Conservation (phyloP, 1,284 basidiomycete genomes). For the Irpex rosettiformis region DNA sequence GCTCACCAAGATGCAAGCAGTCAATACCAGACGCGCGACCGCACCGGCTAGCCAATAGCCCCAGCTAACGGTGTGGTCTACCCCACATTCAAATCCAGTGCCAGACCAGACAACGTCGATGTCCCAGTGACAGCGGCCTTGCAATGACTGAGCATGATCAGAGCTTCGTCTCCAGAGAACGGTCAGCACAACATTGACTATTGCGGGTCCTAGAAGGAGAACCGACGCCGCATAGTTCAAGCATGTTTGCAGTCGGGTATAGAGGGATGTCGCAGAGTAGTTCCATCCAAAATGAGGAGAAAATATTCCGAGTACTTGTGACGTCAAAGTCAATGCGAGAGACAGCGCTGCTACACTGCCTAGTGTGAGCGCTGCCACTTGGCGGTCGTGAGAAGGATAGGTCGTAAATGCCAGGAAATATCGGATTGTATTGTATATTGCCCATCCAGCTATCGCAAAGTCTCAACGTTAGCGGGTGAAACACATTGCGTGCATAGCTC, state of each 20-base stretch:
- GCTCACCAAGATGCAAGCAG: constrained; percentile 48
- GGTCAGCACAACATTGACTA: constrained; percentile 52
- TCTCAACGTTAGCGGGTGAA: neutral
- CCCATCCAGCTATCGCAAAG: constrained; percentile 46
- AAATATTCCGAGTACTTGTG: constrained; percentile 40
- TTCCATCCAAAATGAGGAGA: constrained; percentile 37
- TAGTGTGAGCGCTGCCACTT: constrained; percentile 47
- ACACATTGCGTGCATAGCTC: neutral
- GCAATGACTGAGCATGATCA: constrained; percentile 36
- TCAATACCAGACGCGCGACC: constrained; percentile 47
- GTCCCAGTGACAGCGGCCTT: constrained; percentile 53
- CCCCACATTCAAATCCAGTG: constrained; percentile 27
- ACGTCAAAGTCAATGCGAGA: constrained; percentile 48
- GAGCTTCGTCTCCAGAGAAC: constrained; percentile 42
- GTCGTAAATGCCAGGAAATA: constrained; percentile 54
- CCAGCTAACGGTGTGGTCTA: constrained; percentile 35
- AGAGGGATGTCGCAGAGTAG: constrained; percentile 19
- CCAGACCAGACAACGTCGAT: constrained; percentile 63
- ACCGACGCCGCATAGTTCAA: constrained; percentile 45
- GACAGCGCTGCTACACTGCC: constrained; percentile 57
- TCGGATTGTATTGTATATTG: constrained; percentile 54
- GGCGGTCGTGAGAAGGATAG: constrained; percentile 36
- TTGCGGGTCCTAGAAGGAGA: constrained; percentile 45
- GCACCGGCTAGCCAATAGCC: constrained; percentile 51
- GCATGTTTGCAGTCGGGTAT: constrained; percentile 21